phyloP scores from a whole-genome alignment of 1,139 yeast species.

The Yamadazyma diospyri region DNA sequence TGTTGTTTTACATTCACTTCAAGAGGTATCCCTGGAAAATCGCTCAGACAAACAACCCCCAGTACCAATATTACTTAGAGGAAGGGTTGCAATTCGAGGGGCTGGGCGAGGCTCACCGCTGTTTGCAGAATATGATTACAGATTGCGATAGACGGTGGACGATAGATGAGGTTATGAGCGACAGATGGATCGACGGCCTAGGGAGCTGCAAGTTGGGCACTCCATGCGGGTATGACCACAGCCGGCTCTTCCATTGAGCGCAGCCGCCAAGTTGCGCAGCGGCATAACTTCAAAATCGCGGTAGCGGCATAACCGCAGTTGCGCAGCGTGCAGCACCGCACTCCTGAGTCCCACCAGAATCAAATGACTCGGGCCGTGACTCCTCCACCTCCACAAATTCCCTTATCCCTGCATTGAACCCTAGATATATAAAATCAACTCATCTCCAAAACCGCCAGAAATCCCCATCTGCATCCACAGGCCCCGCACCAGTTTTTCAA shows the following conservation, averaged over 20 bases:
- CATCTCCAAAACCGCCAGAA: too few species aligned
- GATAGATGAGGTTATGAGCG: conserved; percentile 8
- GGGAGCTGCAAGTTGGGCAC: conserved; percentile 2
- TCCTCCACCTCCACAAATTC: conserved; percentile 1
- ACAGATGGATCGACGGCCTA: conserved; percentile 11
- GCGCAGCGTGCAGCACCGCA: too few species aligned
- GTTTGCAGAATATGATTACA: conserved; percentile 6
- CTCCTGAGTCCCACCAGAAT: neutral
- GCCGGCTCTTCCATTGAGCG: conserved; percentile 1
- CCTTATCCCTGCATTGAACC: neutral
- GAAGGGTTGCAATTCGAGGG: neutral
- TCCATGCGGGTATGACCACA: conserved; percentile 5
- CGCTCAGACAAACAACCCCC: conserved; percentile 9
- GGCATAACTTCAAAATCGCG: neutral
- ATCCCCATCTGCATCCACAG: too few species aligned
- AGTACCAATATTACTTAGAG: conserved; percentile 3
- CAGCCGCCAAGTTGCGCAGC: too few species aligned
- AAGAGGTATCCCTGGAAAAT: conserved; percentile 34
- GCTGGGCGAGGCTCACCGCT: neutral
- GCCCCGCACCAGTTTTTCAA: too few species aligned
- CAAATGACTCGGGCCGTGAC: conserved; percentile 2
- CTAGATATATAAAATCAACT: neutral
- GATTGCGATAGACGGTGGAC: conserved; percentile 13
- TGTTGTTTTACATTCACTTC: conserved; percentile 30
- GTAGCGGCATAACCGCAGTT: too few species aligned